Percentiles rank a stretch among this genome's conserved stretches.
These are phyloP conservation scores for Streptanthus diversifolius DNA, from an alignment of 345 rosid species.

Conservation along the genomic window DNA sequence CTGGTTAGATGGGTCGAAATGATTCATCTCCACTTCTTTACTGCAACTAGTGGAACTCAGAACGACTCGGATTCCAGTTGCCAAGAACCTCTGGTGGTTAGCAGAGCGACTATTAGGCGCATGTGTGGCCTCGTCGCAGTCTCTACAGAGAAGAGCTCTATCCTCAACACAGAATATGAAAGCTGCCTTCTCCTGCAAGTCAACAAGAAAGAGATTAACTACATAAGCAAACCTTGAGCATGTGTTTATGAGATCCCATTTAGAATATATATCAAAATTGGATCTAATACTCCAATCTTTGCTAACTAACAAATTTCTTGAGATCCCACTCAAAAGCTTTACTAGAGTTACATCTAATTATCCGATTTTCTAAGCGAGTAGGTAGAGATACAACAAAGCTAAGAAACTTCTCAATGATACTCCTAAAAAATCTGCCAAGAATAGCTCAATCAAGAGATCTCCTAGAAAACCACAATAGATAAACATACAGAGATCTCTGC, in stretches of 20 bases:
- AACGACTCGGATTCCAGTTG: constrained; percentile 87
- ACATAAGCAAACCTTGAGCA: background rate
- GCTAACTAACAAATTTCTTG: background rate
- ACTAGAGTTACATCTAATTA: background rate
- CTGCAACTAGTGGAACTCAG: constrained; percentile 51
- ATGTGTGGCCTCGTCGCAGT: constrained; percentile 83
- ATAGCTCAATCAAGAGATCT: background rate
- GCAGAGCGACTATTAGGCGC: constrained; percentile 76
- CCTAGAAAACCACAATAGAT: background rate
- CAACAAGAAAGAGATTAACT: constrained; percentile 8
- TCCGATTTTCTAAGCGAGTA: background rate
- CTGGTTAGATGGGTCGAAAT: constrained; percentile 58
- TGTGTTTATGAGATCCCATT: background rate
- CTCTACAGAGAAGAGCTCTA: constrained; percentile 85
- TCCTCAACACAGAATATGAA: constrained; percentile 98
- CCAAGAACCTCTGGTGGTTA: constrained; percentile 84
- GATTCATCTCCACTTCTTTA: constrained; percentile 42
- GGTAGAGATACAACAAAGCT: background rate
- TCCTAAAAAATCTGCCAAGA: background rate
- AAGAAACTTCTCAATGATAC: background rate
- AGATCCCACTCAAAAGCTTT: background rate
- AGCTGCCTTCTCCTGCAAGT: constrained; percentile 85
- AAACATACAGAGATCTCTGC: background rate
- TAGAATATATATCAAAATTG: background rate
- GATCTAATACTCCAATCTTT: background rate